Evolutionary conservation across 163 green algal genomes (phyloP), one percentile per base, ranked within the genome.

Genomic region (Botryococcus braunii): DNA sequence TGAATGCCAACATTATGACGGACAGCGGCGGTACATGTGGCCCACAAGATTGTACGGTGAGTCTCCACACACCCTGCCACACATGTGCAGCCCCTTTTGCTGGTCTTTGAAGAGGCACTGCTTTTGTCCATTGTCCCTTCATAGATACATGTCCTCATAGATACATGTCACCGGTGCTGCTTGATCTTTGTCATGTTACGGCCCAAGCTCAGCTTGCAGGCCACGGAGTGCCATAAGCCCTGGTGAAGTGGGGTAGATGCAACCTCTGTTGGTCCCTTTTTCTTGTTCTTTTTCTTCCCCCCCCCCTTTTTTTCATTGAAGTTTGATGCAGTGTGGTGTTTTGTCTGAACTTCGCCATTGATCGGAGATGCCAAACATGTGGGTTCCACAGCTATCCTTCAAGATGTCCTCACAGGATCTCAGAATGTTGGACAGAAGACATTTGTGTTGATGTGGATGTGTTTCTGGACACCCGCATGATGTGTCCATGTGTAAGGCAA

Each of bases 1-100:
- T 63, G 25, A 61, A 68, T 56, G 65, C 57, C 31, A 34, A 50
- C 46, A 62, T 69, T 68, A 32, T 74, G 31, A 57, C 47, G 41
- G 52, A 58, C 29, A 52, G 27, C 2, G 38, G 50, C 8, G 59
- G 59, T 36, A 31, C 59, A 17, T 66, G 59, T 7, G 50, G 25
- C 21, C 37, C 59, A 6, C n/a, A 5, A 1, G 36, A 66, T 38
- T 66, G 59, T 27, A 66, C 59, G 35, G 59, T 66, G 36, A 52
- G 35, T 32, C 1, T 29, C 23, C 23, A 21, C 21, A 55, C 46
- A 13, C 21, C 46, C 46, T 27, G 46, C 13, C 13, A 21, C 46
- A 13, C 21, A 27, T 55, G 13, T 13, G 17, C 13, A 55, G 46
- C 46, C n/a, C n/a, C n/a, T n/a, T n/a, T n/a, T n/a, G n/a, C 21